These are phyloP conservation scores for Clonostachys rhizophaga DNA, from an alignment of 2,329 filamentous ascomycete species.

Conservation along the genomic window DNA sequence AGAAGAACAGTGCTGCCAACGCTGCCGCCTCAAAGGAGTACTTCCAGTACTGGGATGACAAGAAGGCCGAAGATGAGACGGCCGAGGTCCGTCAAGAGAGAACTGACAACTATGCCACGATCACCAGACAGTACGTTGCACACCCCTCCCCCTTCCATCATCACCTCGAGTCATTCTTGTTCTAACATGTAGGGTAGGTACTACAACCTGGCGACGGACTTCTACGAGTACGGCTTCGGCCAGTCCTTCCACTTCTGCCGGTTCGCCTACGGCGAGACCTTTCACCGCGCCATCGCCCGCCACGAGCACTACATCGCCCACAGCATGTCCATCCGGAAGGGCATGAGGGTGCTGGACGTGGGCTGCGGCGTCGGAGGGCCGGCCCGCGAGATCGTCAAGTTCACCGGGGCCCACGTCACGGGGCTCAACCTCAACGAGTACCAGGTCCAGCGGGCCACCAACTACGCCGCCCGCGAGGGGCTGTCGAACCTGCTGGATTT, in stretches of 20 bases:
- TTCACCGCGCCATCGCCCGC: conserved; percentile 83
- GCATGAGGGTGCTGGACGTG: conserved; percentile 87
- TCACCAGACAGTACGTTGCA: conserved; percentile 73
- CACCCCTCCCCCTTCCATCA: neutral
- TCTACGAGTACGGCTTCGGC: conserved; percentile 94
- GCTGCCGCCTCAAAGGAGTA: neutral
- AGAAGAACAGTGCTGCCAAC: neutral
- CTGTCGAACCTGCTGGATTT: conserved; percentile 73
- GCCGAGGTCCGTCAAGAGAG: conserved; percentile 61
- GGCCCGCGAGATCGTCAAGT: conserved; percentile 91
- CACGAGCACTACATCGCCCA: conserved; percentile 94
- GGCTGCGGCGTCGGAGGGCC: conserved; percentile 92
- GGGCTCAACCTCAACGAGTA: conserved; percentile 98
- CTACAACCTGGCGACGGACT: conserved; percentile 86
- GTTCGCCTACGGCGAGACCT: conserved; percentile 78
- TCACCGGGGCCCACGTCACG: conserved; percentile 78
- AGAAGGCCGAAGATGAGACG: conserved; percentile 69
- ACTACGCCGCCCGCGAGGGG: conserved; percentile 75
- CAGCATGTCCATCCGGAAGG: conserved; percentile 73
- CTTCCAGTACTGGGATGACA: conserved; percentile 79
- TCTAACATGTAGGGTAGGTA: conserved; percentile 47
- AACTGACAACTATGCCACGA: conserved; percentile 77
- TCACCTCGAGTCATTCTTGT: conserved; percentile 2
- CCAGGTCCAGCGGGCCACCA: conserved; percentile 83
- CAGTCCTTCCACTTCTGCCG: conserved; percentile 94